These are phyloP conservation scores for Mucor plumbeus DNA, from an alignment of 371 early-diverging fungal genomes.

Conservation along the genomic window DNA sequence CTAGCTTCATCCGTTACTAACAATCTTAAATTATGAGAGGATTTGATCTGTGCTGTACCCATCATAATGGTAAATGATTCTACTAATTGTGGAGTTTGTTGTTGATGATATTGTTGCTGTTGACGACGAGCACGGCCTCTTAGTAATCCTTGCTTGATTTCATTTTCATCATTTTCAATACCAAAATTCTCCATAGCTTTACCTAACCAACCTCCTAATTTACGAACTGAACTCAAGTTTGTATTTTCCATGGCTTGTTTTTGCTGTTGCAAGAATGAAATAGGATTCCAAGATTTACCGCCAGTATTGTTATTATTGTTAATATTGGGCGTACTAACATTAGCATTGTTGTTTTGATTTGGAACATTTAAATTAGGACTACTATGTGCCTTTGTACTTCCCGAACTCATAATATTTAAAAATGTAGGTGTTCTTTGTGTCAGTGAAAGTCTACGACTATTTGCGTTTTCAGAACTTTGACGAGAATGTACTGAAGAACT, in stretches of 20 bases:
- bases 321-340: not conserved
- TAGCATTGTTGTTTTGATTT: not conserved
- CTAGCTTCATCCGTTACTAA: slow-evolving; percentile 56
- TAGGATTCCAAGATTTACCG: slow-evolving; percentile 67
- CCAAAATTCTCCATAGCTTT: slow-evolving; percentile 78
- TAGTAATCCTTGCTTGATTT: slow-evolving; percentile 5
- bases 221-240: slow-evolving; percentile 63
- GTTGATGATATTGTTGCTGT: slow-evolving; percentile 14
- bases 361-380: not conserved
- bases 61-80: slow-evolving; percentile 78
- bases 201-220: slow-evolving; percentile 70
- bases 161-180: slow-evolving; percentile 62
- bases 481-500: slow-evolving; percentile 18
- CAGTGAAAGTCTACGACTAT: slow-evolving; percentile 34
- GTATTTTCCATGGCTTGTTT: slow-evolving; percentile 64
- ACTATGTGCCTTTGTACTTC: not conserved
- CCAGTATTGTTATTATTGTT: slow-evolving; percentile 10
- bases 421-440: slow-evolving; percentile 31
- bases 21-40: slow-evolving; percentile 72
- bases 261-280: slow-evolving; percentile 72
- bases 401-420: not conserved
- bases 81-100: slow-evolving; percentile 51
- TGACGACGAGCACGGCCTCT: not conserved
- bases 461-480: not conserved
- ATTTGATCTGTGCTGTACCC: slow-evolving; percentile 75